Evolutionary conservation across 305 asterid species (phyloP).

Genomic region (Rubia peregrina): DNA sequence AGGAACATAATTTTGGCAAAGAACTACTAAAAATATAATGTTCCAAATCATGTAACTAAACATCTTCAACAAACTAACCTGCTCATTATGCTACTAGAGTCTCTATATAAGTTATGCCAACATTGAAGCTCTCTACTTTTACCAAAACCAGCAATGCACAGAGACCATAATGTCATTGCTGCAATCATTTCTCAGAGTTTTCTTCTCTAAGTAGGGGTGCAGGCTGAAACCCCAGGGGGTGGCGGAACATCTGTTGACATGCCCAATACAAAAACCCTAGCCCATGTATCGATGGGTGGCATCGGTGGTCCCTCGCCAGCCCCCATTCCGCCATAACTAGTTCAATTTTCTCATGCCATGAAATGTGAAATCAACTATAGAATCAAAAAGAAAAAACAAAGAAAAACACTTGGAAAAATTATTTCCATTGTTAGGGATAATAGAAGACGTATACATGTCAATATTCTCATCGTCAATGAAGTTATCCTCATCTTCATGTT

Average conservation of each 20-base stretch:
- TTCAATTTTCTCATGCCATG: background rate
- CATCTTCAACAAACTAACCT: constrained; percentile 27
- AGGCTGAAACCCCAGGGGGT: too few relatives aligned
- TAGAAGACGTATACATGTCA: too few relatives aligned
- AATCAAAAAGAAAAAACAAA: background rate
- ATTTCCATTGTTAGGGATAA: too few relatives aligned
- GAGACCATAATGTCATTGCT: constrained; percentile 26
- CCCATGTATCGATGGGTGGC: too few relatives aligned
- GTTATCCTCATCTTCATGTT: constrained; percentile 15
- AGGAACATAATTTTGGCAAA: background rate
- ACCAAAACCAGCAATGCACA: constrained; percentile 26
- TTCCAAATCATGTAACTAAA: background rate
- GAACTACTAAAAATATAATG: background rate
- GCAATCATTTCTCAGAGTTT: background rate
- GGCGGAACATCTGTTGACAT: too few relatives aligned
- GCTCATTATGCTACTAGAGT: constrained; percentile 68
- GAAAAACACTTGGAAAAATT: background rate
- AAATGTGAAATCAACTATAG: background rate
- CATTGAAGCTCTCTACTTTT: constrained; percentile 37
- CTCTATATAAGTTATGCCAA: constrained; percentile 51
- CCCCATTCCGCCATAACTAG: too few relatives aligned
- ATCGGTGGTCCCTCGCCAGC: too few relatives aligned
- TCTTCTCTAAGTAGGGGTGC: too few relatives aligned
- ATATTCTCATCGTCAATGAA: too few relatives aligned
- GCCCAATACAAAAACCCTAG: too few relatives aligned